Conservation (phyloP, 1,284 basidiomycete genomes). For the Cutaneotrichosporon sp. region DNA sequence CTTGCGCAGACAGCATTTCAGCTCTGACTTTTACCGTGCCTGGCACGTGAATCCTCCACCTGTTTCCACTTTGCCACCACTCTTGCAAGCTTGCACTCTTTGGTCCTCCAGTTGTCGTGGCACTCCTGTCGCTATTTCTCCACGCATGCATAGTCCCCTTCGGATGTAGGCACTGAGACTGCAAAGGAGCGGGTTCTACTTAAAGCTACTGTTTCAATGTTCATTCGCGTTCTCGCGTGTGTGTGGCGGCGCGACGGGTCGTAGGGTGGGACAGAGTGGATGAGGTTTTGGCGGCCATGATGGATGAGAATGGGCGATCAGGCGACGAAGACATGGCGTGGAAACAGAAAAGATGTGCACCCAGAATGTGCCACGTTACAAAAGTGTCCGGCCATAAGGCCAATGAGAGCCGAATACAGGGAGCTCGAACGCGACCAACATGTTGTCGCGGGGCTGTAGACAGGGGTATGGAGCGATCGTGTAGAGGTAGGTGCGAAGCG, state of each 20-base stretch:
- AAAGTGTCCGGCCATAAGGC: conserved; percentile 1
- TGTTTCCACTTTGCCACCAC: not conserved
- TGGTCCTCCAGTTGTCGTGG: too few species aligned
- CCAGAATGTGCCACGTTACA: conserved; percentile 9
- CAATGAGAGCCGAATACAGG: conserved; percentile 2
- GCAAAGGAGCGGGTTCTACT: conserved; percentile 5
- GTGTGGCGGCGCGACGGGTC: not conserved
- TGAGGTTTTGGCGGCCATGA: not conserved
- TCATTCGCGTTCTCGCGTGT: conserved; percentile 7
- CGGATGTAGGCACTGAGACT: not conserved
- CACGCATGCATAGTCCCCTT: not conserved
- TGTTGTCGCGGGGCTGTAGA: not conserved
- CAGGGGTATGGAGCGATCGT: not conserved
- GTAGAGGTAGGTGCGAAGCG: not conserved
- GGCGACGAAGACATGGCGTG: conserved; percentile 2
- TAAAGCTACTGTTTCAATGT: conserved; percentile 1
- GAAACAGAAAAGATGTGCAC: not conserved
- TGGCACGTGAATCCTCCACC: not conserved
- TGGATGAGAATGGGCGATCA: not conserved
- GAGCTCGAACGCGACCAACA: not conserved
- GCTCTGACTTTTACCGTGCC: not conserved
- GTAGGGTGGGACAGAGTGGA: not conserved
- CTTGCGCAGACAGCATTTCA: not conserved
- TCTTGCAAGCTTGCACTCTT: not conserved
- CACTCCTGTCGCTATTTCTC: not conserved